phyloP scores from a whole-genome alignment of 75 land plant species.

The Ceratopteris richardii region DNA sequence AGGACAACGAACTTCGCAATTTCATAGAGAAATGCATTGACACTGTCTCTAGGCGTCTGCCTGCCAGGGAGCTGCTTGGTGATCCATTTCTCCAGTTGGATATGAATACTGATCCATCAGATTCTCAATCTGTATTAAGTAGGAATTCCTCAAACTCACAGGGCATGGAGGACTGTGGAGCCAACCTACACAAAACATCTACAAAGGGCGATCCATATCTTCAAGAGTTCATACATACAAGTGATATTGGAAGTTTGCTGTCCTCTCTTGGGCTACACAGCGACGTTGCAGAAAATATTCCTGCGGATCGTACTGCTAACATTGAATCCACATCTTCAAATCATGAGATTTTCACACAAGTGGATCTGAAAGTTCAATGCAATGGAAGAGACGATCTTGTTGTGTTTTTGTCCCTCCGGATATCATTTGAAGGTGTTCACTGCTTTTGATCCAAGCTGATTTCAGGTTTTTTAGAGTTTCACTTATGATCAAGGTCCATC shows the following conservation, averaged over 20 bases:
- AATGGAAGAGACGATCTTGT: slow-evolving; percentile 61
- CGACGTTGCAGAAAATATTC: neutral
- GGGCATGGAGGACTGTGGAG: too few species aligned
- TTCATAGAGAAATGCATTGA: slow-evolving; percentile 82
- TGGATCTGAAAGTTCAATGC: slow-evolving; percentile 70
- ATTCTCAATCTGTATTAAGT: too few species aligned
- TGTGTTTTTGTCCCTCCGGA: slow-evolving; percentile 71
- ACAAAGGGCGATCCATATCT: too few species aligned
- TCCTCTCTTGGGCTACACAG: too few species aligned
- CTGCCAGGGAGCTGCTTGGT: slow-evolving; percentile 73
- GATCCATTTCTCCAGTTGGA: slow-evolving; percentile 54
- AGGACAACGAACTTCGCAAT: slow-evolving; percentile 46
- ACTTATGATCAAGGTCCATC: too few species aligned
- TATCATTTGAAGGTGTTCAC: slow-evolving; percentile 63
- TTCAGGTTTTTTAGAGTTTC: too few species aligned
- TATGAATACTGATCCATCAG: neutral
- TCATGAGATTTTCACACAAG: slow-evolving; percentile 10
- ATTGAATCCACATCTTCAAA: neutral
- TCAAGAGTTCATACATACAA: too few species aligned
- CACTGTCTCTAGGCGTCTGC: slow-evolving; percentile 51
- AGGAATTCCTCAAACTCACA: too few species aligned
- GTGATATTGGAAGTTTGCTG: too few species aligned
- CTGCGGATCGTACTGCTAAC: neutral
- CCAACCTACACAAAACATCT: neutral
- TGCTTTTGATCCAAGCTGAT: too few species aligned